These are phyloP conservation scores for Septoria petroselini DNA, from an alignment of 2,329 filamentous ascomycete species.

Conservation along the genomic window DNA sequence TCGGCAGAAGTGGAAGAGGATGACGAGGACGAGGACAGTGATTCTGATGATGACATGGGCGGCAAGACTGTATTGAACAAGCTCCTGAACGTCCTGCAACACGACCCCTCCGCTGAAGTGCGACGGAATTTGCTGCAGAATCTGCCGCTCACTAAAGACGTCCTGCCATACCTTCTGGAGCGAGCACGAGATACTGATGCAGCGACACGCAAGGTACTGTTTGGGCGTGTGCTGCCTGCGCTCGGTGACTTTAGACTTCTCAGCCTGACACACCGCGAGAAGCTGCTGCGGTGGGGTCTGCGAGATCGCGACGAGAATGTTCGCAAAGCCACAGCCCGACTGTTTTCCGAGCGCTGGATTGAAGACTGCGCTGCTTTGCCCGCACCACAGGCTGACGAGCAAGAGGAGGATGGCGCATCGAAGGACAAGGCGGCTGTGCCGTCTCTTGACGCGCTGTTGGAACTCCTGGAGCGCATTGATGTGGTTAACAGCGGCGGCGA, in stretches of 20 bases:
- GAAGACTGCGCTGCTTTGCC: slow-evolving; percentile 79
- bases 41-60: slow-evolving; percentile 62
- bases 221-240: slow-evolving; percentile 79
- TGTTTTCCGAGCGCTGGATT: slow-evolving; percentile 96
- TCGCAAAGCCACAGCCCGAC: slow-evolving; percentile 79
- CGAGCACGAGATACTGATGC: slow-evolving; percentile 85
- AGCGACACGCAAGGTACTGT: slow-evolving; percentile 77
- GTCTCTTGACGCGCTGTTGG: slow-evolving; percentile 77
- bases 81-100: slow-evolving; percentile 82
- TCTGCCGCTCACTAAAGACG: slow-evolving; percentile 77
- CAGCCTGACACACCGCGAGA: slow-evolving; percentile 90
- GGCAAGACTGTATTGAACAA: slow-evolving; percentile 73
- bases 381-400: slow-evolving; percentile 57
- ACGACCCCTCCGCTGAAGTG: slow-evolving; percentile 92
- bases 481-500: slow-evolving; percentile 86
- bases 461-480: slow-evolving; percentile 90
- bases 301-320: slow-evolving; percentile 93
- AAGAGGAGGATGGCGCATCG: slow-evolving; percentile 52
- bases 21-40: slow-evolving; percentile 62
- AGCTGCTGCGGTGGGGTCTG: slow-evolving; percentile 89
- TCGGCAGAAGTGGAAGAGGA: slow-evolving; percentile 67
- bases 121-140: slow-evolving; percentile 84
- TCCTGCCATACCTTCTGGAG: slow-evolving; percentile 83
- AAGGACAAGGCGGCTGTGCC: slow-evolving; percentile 54
- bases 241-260: slow-evolving; percentile 92